Evolutionary conservation across 345 rosid species (phyloP), one percentile per base, ranked within the genome.

Genomic region (Hevea brasiliensis): DNA sequence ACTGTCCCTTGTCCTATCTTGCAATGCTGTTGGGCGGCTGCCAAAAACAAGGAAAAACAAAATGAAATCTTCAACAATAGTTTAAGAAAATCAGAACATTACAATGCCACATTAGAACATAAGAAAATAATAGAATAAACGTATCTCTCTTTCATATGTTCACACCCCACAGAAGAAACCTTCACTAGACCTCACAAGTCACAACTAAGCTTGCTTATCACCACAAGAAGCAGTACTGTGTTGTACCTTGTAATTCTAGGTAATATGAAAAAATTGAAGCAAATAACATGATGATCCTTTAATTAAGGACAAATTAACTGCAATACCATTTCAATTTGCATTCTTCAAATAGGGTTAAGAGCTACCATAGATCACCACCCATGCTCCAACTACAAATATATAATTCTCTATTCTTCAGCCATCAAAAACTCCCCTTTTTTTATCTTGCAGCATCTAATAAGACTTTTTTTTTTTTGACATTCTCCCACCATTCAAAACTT

Each of bases 1-100:
- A 55, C 98, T 93, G 61, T 96, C 99, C 75, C 90, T 89, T 21
- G 92, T 81, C 86, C 98, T 92, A 74, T 92, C 99, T 72, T 92
- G 98, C 81, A 92, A 75, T 29, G 96, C 91, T 54, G 93, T 90
- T 27, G 99, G 99, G 32, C 97, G 98, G 76, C 99, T 95, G 93
- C 72, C 84, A 12, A 80, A 41, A 62, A 76, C 40, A 72, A 72
- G 59, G 32, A 70, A 70, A 61, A 66, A 66, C 13, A 76, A 32
- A 53, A 68, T 64, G 35, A 12, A 50, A 72, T 48, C 27, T 9
- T 47, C 9, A 47, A 44, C n/a, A 26, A 14, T 18, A 66, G n/a
- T 27, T 17, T 14, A 47, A 14, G 13, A 66, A 26, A 14, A 24
- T n/a, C 32, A 45, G 48, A 4, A n/a, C 29, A 60, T 1, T 1